Evolutionary conservation across 2,329 filamentous ascomycete genomes (phyloP).

Genomic region (Purpureocillium takamizusanense): DNA sequence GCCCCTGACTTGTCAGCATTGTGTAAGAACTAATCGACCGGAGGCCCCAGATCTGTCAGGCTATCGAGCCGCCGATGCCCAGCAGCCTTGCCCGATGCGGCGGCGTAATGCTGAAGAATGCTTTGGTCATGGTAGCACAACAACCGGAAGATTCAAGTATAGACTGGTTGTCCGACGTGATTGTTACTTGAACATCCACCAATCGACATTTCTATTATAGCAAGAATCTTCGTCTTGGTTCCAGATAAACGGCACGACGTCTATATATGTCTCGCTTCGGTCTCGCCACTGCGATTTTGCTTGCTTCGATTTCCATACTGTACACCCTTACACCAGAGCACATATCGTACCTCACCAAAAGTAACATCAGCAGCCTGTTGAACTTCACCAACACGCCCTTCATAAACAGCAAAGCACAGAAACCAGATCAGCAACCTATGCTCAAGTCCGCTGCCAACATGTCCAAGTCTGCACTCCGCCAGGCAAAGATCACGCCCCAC

Average conservation of each 20-base stretch:
- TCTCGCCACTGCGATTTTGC: conserved; percentile 23
- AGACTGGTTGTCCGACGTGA: neutral
- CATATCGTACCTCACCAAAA: conserved; percentile 7
- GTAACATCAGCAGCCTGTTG: conserved; percentile 3
- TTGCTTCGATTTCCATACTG: conserved; percentile 28
- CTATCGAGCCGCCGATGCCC: too few species aligned
- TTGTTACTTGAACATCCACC: conserved; percentile 8
- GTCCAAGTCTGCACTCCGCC: conserved; percentile 48
- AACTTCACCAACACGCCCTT: neutral
- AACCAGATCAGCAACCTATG: conserved; percentile 13
- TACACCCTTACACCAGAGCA: conserved; percentile 15
- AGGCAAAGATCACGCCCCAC: conserved; percentile 67
- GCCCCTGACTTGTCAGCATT: conserved; percentile 2
- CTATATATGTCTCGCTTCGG: conserved; percentile 31
- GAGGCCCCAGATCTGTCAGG: too few species aligned
- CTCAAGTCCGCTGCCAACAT: conserved; percentile 37
- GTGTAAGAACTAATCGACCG: neutral
- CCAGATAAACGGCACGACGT: neutral
- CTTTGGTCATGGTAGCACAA: conserved; percentile 1
- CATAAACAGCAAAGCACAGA: conserved; percentile 2
- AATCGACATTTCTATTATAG: conserved; percentile 7
- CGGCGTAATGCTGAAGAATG: conserved; percentile 5
- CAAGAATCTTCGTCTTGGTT: conserved; percentile 17
- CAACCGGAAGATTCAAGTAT: neutral
- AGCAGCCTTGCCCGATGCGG: conserved; percentile 1